Evolutionary conservation across 192 early-diverging fungal species (phyloP), one percentile per base, ranked within the genome.

Genomic region (Coemansia sp.): DNA sequence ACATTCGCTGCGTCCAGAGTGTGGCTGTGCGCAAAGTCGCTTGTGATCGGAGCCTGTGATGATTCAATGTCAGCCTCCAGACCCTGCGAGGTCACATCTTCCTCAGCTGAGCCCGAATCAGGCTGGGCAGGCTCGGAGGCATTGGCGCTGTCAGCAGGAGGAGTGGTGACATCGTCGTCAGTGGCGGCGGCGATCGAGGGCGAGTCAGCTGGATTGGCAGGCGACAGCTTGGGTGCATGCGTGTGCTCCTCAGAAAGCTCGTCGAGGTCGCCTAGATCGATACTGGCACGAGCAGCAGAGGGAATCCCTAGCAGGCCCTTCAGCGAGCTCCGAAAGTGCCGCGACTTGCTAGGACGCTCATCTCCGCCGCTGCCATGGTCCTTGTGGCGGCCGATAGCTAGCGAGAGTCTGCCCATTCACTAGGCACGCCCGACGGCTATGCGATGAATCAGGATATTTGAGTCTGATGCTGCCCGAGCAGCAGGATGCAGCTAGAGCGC

Each of bases 401-500:
- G 72, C 50, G 78, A 80, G 20, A 80, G 75, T 65, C 83, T 68
- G 49, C 74, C 78, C 83, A 80, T 80, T 34, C 46, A n/a, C 43
- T 58, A 38, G 62, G 39, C 16, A 7, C 53, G 49, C 31, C 13
- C 61, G 22, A 62, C 27, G 4, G 29, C 2, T n/a, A 7, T 22
- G 20, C 38, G 61, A 49, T 46, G 43, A 34, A 58, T 34, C 55
- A 58, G 16, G 55, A 36, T 58, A 34, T 18, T 31, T 11, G 55
- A 58, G 31, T 31, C 29, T 58, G 55, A 34, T 58, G 55, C 55
- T 58, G 55, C 55, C 31, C 55, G 31, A 34, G 55, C 55, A 58
- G 55, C 55, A 6, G 55, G 55, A 33, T 34, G 33, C 13, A 58
- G 55, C 55, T 33, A 33, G 55, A 16, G 55, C 31, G 55, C 33